phyloP scores from a whole-genome alignment of 441 rosid genomes.

The Populus trichocarpa region DNA sequence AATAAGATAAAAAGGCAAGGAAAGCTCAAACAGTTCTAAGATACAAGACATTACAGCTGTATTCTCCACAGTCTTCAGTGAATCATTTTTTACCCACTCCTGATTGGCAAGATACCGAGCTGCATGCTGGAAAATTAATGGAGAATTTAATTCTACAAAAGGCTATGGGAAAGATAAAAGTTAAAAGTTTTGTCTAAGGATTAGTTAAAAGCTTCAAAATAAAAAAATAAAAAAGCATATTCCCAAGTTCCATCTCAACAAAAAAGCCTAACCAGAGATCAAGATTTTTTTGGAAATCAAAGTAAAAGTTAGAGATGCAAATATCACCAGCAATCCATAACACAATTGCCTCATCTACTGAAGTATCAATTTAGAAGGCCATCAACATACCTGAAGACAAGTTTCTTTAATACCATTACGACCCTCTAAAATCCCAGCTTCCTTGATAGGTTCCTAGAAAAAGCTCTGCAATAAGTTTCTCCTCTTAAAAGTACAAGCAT shows the following conservation, averaged over 20 bases:
- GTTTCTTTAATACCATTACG: slow-evolving; percentile 99
- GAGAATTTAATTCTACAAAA: background rate
- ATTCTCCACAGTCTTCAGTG: slow-evolving; percentile 95
- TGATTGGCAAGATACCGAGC: slow-evolving; percentile 98
- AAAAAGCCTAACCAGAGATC: background rate
- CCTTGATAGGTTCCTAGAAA: slow-evolving; percentile 94
- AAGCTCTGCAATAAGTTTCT: slow-evolving; percentile 30
- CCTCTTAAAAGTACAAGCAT: slow-evolving; percentile 18
- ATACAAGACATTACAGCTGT: slow-evolving; percentile 73
- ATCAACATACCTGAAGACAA: slow-evolving; percentile 82
- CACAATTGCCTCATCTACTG: slow-evolving; percentile 8
- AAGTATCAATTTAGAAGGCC: background rate
- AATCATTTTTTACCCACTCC: slow-evolving; percentile 99
- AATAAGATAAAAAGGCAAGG: slow-evolving; percentile 16
- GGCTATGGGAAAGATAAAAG: background rate
- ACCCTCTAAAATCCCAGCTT: slow-evolving; percentile 99
- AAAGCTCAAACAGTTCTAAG: slow-evolving; percentile 9
- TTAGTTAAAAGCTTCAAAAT: background rate
- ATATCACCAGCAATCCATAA: background rate
- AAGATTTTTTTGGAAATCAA: background rate
- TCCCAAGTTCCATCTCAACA: background rate
- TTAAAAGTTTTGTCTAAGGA: no score
- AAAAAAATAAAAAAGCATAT: no score
- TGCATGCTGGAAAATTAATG: slow-evolving; percentile 72
- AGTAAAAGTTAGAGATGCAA: background rate